These are phyloP conservation scores for Huntiella abstrusa DNA, from an alignment of 2,329 filamentous ascomycete species.

Conservation along the genomic window DNA sequence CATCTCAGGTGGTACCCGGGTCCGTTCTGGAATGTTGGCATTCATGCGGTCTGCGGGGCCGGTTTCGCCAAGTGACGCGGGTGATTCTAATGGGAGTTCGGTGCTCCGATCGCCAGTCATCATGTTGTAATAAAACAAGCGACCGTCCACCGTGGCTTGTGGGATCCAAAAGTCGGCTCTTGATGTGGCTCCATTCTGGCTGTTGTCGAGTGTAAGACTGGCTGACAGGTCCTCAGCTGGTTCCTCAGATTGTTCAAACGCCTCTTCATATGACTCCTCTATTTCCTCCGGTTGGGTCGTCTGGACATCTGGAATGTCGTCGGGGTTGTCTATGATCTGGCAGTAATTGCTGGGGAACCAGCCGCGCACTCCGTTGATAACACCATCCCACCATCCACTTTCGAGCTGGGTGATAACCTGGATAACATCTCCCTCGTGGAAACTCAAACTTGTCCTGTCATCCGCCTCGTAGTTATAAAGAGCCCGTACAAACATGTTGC, in stretches of 20 bases:
- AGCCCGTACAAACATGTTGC: slow-evolving; percentile 78
- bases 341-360: slow-evolving; percentile 99
- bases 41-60: slow-evolving; percentile 81
- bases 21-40: slow-evolving; percentile 73
- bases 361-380: slow-evolving; percentile 88
- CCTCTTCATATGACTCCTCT: background rate
- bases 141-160: slow-evolving; percentile 81
- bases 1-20: slow-evolving; percentile 74
- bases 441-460: slow-evolving; percentile 89
- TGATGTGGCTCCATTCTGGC: slow-evolving; percentile 45
- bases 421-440: slow-evolving; percentile 91
- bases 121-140: slow-evolving; percentile 95
- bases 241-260: slow-evolving; percentile 22
- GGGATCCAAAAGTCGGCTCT: slow-evolving; percentile 97
- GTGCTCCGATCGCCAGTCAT: slow-evolving; percentile 88
- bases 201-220: slow-evolving; percentile 50
- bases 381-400: slow-evolving; percentile 98
- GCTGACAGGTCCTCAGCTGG: slow-evolving; percentile 45
- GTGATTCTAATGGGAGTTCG: slow-evolving; percentile 85
- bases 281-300: slow-evolving; percentile 18
- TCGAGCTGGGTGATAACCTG: slow-evolving; percentile 96
- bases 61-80: slow-evolving; percentile 58
- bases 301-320: slow-evolving; percentile 42
- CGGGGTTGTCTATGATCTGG: slow-evolving; percentile 59
- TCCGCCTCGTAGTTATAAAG: slow-evolving; percentile 97